Conservation (phyloP, 257 asterid genomes). For the Scutellaria minor region DNA sequence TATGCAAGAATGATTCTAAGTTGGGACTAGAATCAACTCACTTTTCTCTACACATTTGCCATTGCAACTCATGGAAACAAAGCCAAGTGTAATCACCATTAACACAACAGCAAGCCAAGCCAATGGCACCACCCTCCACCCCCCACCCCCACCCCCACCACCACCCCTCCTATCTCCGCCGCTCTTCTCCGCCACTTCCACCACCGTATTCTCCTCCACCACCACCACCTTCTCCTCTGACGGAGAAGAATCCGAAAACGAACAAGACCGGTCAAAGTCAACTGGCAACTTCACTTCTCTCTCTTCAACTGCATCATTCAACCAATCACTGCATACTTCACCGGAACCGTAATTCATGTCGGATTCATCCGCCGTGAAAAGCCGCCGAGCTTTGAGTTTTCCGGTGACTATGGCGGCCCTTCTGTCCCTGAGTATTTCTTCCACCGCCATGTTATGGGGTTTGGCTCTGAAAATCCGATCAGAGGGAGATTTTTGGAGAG, state of each 20-base stretch:
- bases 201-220: constrained; percentile 6
- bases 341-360: background rate
- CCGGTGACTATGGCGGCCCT: constrained; percentile 51
- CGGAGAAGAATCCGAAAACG: no score
- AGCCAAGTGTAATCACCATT: constrained; percentile 29
- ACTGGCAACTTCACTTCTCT: no score
- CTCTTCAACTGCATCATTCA: no score
- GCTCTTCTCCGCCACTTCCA: constrained; percentile 31
- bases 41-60: constrained; percentile 23
- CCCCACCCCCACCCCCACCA: constrained; percentile 5
- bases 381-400: constrained; percentile 48
- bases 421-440: constrained; percentile 51
- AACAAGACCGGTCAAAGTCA: no score
- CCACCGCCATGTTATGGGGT: constrained; percentile 33
- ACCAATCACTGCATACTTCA: background rate
- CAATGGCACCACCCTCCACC: constrained; percentile 14
- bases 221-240: no score
- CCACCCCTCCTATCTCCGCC: constrained; percentile 9
- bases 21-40: constrained; percentile 42
- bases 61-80: constrained; percentile 37
- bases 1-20: constrained; percentile 9
- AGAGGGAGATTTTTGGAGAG: constrained; percentile 43
- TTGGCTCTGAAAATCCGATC: background rate
- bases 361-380: constrained; percentile 36
- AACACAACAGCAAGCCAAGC: constrained; percentile 42